These are phyloP conservation scores for Camelina hispida DNA, from an alignment of 345 rosid species.

Conservation along the genomic window DNA sequence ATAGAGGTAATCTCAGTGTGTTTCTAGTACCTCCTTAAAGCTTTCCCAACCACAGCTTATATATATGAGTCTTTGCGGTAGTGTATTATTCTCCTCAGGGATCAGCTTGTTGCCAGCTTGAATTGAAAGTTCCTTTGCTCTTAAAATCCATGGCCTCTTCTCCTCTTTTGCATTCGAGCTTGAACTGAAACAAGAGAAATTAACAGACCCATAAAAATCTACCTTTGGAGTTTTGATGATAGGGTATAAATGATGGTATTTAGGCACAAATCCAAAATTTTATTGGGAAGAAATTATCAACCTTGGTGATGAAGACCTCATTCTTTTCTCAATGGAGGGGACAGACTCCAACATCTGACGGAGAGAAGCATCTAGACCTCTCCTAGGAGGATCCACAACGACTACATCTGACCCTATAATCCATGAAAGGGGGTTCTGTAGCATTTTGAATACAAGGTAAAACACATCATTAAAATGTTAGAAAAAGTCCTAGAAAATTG, in stretches of 20 bases:
- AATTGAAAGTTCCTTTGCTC: slow-evolving; percentile 77
- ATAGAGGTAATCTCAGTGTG: slow-evolving; percentile 15
- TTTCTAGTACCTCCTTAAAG: slow-evolving; percentile 75
- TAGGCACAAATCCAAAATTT: neutral
- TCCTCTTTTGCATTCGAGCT: slow-evolving; percentile 64
- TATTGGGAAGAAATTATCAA: slow-evolving; percentile 36
- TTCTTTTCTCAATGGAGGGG: slow-evolving; percentile 54
- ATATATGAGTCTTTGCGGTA: slow-evolving; percentile 86
- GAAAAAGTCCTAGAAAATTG: neutral
- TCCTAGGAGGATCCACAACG: slow-evolving; percentile 95
- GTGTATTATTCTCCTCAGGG: slow-evolving; percentile 50
- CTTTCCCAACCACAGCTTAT: slow-evolving; percentile 99
- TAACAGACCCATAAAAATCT: slow-evolving; percentile 5
- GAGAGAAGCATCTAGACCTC: slow-evolving; percentile 81
- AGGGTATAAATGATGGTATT: neutral
- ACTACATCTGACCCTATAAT: slow-evolving; percentile 86
- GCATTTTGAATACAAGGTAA: slow-evolving; percentile 22
- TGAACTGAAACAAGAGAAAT: slow-evolving; percentile 49
- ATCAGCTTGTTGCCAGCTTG: slow-evolving; percentile 59
- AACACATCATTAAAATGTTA: slow-evolving; percentile 2
- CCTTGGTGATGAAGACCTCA: slow-evolving; percentile 58
- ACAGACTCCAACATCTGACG: slow-evolving; percentile 64
- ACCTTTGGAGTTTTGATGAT: slow-evolving; percentile 10
- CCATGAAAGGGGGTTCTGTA: slow-evolving; percentile 92
- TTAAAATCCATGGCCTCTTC: slow-evolving; percentile 96